Conservation (phyloP, 1,139 yeast species). For the Wickerhamomyces sp. region DNA sequence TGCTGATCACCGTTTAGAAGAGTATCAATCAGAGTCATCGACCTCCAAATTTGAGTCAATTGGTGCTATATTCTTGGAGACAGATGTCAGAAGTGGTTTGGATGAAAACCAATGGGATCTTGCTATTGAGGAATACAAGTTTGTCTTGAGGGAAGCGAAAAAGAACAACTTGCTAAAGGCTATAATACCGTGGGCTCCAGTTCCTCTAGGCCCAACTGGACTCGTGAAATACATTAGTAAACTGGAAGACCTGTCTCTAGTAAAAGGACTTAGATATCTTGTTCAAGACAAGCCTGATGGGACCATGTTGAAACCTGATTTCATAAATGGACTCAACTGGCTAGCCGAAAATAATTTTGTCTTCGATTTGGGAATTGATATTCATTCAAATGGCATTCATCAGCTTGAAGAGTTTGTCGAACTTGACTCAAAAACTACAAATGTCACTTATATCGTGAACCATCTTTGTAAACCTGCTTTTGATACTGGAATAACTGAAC, state of each 20-base stretch:
- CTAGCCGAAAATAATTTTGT: constrained; percentile 26
- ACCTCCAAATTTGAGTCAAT: constrained; percentile 5
- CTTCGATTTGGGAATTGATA: constrained; percentile 40
- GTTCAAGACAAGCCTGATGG: constrained; percentile 37
- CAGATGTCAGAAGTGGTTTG: constrained; percentile 24
- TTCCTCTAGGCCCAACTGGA: constrained; percentile 19
- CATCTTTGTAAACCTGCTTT: constrained; percentile 39
- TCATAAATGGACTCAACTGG: constrained; percentile 31
- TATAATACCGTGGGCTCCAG: constrained; percentile 29
- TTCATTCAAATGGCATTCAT: constrained; percentile 34
- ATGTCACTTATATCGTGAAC: constrained; percentile 32
- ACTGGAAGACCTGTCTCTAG: constrained; percentile 13
- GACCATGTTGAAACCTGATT: constrained; percentile 26
- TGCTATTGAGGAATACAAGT: constrained; percentile 27
- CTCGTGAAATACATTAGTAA: constrained; percentile 13
- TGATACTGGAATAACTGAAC: constrained; percentile 5
- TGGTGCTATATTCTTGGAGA: constrained; percentile 30
- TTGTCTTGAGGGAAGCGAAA: constrained; percentile 15
- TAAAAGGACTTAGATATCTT: constrained; percentile 38
- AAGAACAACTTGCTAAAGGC: constrained; percentile 19
- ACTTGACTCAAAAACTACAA: constrained; percentile 20
- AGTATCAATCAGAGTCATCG: constrained; percentile 15
- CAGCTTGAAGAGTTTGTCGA: constrained; percentile 33
- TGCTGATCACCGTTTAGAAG: constrained; percentile 20
- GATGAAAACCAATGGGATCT: constrained; percentile 18